Conservation (phyloP, 495 filamentous ascomycete species). For the Trichoderma reesei region DNA sequence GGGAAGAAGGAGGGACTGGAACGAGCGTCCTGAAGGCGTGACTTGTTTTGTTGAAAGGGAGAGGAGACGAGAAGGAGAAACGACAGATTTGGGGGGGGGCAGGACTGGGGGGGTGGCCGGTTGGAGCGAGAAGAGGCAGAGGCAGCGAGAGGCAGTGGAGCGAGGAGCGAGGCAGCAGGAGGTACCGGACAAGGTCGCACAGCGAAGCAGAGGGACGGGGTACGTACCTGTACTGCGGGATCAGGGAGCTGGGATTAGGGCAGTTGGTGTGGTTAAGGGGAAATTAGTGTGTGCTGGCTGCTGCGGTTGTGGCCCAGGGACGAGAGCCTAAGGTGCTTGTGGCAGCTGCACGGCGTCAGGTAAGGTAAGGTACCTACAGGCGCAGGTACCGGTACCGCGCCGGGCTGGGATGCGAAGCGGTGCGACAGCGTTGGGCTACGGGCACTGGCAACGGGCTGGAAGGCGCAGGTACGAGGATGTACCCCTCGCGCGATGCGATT, state of each 20-base stretch:
- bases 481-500: background rate
- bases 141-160: background rate
- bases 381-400: background rate
- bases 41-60: conserved; percentile 12
- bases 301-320: background rate
- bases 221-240: conserved; percentile 2
- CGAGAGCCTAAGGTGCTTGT: background rate
- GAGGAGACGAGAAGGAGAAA: conserved; percentile 10
- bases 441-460: too few relatives aligned
- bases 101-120: background rate
- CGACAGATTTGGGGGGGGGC: conserved; percentile 4
- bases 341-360: background rate
- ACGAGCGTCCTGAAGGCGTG: conserved; percentile 11
- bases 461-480: background rate
- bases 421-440: background rate
- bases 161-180: background rate
- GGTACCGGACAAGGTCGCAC: background rate
- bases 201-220: too few relatives aligned
- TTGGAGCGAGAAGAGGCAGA: too few relatives aligned
- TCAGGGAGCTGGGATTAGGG: conserved; percentile 6
- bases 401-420: too few relatives aligned
- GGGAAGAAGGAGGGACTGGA: conserved; percentile 9
- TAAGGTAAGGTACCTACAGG: too few relatives aligned
- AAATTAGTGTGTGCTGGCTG: conserved; percentile 7
- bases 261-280: conserved; percentile 9